Percentiles rank a stretch among this genome's conserved stretches.
Conservation (phyloP, 352 stramenopile genomes). For the Blastocystis sp. region DNA sequence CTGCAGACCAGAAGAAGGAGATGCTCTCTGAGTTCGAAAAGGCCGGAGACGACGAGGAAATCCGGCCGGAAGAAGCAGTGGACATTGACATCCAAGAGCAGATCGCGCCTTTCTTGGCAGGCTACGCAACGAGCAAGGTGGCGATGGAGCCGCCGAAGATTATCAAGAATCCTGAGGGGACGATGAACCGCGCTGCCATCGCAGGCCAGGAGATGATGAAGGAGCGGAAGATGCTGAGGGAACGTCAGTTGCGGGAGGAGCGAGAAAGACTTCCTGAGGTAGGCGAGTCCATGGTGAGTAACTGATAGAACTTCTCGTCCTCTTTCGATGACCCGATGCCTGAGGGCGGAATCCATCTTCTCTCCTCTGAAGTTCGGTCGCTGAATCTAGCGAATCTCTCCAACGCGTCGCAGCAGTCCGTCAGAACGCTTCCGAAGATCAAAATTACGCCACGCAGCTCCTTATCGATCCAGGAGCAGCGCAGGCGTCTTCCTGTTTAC, state of each 20-base stretch:
- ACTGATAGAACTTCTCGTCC: neutral
- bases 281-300: conserved; percentile 64
- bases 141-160: conserved; percentile 92
- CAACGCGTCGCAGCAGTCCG: neutral
- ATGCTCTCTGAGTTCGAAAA: conserved; percentile 73
- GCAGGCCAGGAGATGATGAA: conserved; percentile 90
- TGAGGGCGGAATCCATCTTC: conserved; percentile 68
- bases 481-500: conserved; percentile 88
- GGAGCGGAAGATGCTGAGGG: conserved; percentile 88
- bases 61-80: conserved; percentile 68
- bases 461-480: conserved; percentile 84
- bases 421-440: neutral
- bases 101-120: conserved; percentile 89
- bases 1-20: conserved; percentile 82
- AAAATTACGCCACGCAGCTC: conserved; percentile 23
- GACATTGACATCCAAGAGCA: conserved; percentile 91
- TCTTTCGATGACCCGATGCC: conserved; percentile 95
- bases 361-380: conserved; percentile 7
- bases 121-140: conserved; percentile 73
- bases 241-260: conserved; percentile 90
- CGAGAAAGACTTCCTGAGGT: conserved; percentile 91
- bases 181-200: conserved; percentile 89
- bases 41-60: conserved; percentile 73
- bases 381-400: neutral
- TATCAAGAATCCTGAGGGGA: conserved; percentile 97